phyloP scores from a whole-genome alignment of 1,284 basidiomycete genomes.

The Puccinia triticina region DNA sequence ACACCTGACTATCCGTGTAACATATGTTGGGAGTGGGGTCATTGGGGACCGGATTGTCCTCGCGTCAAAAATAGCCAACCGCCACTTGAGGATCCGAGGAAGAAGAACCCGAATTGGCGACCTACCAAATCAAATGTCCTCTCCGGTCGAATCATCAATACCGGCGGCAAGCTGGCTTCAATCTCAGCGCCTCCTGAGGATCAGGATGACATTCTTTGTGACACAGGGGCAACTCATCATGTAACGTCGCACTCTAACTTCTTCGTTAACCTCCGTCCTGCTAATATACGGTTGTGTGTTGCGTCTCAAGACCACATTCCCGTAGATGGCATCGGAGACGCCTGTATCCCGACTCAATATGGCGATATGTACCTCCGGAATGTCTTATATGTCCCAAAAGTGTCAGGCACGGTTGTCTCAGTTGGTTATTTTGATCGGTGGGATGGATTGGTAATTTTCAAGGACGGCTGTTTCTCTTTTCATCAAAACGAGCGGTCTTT shows the following conservation, averaged over 20 bases:
- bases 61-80: not conserved
- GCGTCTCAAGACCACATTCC: not conserved
- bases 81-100: not conserved
- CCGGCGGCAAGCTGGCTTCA: not conserved
- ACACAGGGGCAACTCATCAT: not conserved
- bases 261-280: not conserved
- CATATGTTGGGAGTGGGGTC: not conserved
- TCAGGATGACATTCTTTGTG: not conserved
- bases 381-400: not conserved
- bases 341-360: not conserved
- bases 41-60: slow-evolving; percentile 6
- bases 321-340: not conserved
- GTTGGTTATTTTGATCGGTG: not conserved
- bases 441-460: not conserved
- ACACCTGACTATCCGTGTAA: not conserved
- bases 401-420: not conserved
- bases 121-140: not conserved
- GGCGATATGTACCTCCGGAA: not conserved
- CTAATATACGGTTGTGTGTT: not conserved
- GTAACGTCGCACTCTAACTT: not conserved
- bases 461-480: not conserved
- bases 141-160: not conserved
- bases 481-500: too few species aligned
- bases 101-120: not conserved
- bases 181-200: not conserved